Evolutionary conservation across 495 filamentous ascomycete species (phyloP).

Genomic region (Talaromyces borbonicus): DNA sequence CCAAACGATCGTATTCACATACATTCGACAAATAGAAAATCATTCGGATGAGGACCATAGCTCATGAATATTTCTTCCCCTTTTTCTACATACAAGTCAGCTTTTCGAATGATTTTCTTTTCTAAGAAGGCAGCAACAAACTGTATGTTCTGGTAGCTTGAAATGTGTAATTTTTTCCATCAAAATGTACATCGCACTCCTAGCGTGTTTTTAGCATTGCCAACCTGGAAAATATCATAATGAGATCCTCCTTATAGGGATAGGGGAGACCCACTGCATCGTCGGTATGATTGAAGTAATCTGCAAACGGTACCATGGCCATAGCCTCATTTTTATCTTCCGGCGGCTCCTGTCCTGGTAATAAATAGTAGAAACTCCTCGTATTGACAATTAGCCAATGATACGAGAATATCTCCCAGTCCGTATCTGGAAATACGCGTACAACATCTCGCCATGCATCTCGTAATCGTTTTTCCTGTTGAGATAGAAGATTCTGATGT

Average conservation of each 20-base stretch:
- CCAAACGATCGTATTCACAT: conserved; percentile 17
- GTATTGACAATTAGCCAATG: conserved; percentile 79
- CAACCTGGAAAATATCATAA: too few species aligned
- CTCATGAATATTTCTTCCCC: conserved; percentile 72
- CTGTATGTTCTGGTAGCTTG: conserved; percentile 44
- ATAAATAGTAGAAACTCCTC: conserved; percentile 68
- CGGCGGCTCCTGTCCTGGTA: conserved; percentile 38
- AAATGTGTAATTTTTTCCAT: conserved; percentile 51
- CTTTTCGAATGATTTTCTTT: background rate
- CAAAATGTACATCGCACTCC: conserved; percentile 54
- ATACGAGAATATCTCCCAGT: conserved; percentile 50
- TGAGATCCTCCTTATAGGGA: background rate
- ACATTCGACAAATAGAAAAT: conserved; percentile 74
- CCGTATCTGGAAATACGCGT: conserved; percentile 40
- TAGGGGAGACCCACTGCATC: conserved; percentile 23
- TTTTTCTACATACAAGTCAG: conserved; percentile 14
- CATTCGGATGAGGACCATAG: conserved; percentile 73
- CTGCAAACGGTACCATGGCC: conserved; percentile 74
- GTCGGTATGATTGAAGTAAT: conserved; percentile 78
- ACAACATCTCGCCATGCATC: conserved; percentile 48
- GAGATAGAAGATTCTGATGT: conserved; percentile 44
- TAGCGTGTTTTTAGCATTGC: background rate
- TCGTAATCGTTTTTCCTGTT: conserved; percentile 54
- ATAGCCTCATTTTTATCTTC: conserved; percentile 57
- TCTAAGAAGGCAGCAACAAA: conserved; percentile 13